Evolutionary conservation across 306 rosid species (phyloP), one percentile per base, ranked within the genome.

Genomic region (Glycine tomentella): DNA sequence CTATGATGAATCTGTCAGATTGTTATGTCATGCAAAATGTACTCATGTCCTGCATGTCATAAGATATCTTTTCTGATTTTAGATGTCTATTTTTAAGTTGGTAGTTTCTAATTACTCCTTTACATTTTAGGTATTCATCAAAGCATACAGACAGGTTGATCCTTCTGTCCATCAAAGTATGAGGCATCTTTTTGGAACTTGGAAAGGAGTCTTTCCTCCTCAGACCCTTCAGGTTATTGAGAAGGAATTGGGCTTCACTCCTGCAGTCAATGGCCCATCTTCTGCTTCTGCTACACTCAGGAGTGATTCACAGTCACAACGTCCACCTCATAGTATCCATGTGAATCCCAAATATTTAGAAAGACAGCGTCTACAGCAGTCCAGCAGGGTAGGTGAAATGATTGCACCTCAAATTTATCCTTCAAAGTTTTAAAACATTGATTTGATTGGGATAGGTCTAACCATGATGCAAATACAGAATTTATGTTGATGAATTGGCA

Each of bases 171-270:
- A 87, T 85, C 10, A 78, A 67, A 94, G 97, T 69, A 90, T 94
- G 98, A 86, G 91, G 38, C 98, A 94, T 88, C 97, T 94, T 77
- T 94, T 94, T 89, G 98, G 98, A 81, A 94, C 98, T 44, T 94
- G 98, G 98, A 92, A 84, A 83, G 97, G 97, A 64, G 97, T 92
- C 71, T 92, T 94, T 82, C 97, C 98, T 84, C 88, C 79, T 79
- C 98, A 87, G 82, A 46, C 97, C 74, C 94, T 94, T 74, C 93
- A 86, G 82, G 65, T 67, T 73, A 94, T 94, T 20, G 98, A 92
- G 87, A 91, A 88, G 83, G 98, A 92, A 87, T 90, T 94, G 57
- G 91, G 93, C 72, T 92, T 94, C 74, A 61, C 82, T 72, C 72
- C 92, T 8, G 65, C 87, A 0, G 87, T 84, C 82, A 84, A 86